phyloP scores from a whole-genome alignment of 1,284 basidiomycete species.

The Ceratobasidium sp. region DNA sequence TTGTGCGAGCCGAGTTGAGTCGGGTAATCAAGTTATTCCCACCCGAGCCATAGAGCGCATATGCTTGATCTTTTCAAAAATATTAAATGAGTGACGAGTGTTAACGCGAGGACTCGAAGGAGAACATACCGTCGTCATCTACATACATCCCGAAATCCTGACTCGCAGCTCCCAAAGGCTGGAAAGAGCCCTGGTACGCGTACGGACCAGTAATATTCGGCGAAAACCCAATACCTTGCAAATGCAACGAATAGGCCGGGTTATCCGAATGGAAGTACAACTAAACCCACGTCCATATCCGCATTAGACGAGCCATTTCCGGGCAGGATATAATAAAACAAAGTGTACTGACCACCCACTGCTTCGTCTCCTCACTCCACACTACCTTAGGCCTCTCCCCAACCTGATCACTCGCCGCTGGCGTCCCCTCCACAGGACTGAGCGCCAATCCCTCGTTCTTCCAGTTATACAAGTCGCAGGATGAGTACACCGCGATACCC shows the following conservation, averaged over 20 bases:
- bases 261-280: constrained; percentile 44
- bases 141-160: constrained; percentile 39
- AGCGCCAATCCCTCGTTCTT: constrained; percentile 42
- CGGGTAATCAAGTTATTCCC: constrained; percentile 40
- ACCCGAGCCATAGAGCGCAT: no score
- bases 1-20: constrained; percentile 24
- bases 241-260: constrained; percentile 15
- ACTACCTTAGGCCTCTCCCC: constrained; percentile 39
- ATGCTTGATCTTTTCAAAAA: no score
- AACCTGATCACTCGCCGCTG: constrained; percentile 23
- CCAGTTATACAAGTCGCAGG: constrained; percentile 39
- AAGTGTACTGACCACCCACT: constrained; percentile 31
- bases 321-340: no score
- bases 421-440: constrained; percentile 29
- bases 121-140: constrained; percentile 43
- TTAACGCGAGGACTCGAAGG: no score
- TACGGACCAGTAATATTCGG: constrained; percentile 42
- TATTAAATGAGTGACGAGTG: no score
- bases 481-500: constrained; percentile 43
- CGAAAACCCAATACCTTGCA: constrained; percentile 33
- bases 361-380: constrained; percentile 30
- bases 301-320: not conserved
- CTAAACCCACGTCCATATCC: not conserved
- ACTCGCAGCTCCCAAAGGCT: constrained; percentile 28
- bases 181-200: constrained; percentile 26